Evolutionary conservation across 2,329 filamentous ascomycete genomes (phyloP).

Genomic region (Fusarium hainanense): DNA sequence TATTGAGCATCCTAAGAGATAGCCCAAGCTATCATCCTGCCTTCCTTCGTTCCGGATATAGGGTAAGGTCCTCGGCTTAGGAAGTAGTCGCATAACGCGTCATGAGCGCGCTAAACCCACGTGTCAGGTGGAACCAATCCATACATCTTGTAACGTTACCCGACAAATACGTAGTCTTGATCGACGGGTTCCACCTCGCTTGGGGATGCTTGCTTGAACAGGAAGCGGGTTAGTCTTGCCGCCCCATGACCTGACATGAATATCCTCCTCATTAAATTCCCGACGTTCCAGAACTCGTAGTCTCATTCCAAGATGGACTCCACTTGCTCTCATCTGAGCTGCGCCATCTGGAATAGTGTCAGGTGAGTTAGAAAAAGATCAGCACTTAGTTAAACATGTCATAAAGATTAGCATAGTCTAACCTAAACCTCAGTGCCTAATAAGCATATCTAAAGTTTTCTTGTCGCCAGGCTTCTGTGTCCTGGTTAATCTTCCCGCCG

Average conservation of each 20-base stretch:
- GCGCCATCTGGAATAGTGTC: not conserved
- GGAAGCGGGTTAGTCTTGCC: not conserved
- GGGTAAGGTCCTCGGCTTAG: not conserved
- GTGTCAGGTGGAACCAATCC: not conserved
- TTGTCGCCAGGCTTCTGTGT: too few species aligned
- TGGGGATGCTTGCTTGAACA: not conserved
- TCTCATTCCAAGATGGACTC: not conserved
- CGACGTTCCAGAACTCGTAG: not conserved
- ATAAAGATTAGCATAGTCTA: too few species aligned
- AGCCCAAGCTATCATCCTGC: not conserved
- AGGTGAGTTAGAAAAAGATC: too few species aligned
- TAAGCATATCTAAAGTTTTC: too few species aligned
- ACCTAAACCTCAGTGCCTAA: too few species aligned
- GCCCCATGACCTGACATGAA: not conserved
- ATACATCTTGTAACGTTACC: not conserved
- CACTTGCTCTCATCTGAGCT: not conserved
- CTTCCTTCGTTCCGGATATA: fast-evolving
- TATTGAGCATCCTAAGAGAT: fast-evolving
- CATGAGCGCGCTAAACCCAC: not conserved
- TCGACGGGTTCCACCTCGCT: not conserved
- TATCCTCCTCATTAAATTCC: not conserved
- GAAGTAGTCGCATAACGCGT: not conserved
- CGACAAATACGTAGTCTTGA: not conserved
- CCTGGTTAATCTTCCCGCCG: too few species aligned
- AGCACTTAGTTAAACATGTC: too few species aligned